Conservation (phyloP, 106 monocot species). For the Acorus calamus region DNA sequence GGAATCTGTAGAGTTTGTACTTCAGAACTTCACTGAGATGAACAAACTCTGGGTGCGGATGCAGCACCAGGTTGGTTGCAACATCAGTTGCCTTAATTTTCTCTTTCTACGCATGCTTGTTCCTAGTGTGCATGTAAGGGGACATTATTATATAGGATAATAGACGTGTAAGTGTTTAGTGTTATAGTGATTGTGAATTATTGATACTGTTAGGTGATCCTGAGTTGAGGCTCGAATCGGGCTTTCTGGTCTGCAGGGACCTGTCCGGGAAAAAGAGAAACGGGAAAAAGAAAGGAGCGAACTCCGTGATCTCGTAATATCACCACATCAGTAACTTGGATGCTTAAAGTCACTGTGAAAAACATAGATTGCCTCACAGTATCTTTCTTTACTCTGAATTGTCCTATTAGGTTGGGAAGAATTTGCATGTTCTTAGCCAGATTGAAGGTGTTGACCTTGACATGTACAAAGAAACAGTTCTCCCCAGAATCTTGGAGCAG, state of each 20-base stretch:
- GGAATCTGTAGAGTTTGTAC: slow-evolving; percentile 91
- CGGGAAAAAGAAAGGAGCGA: slow-evolving; percentile 93
- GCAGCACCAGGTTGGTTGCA: slow-evolving; percentile 80
- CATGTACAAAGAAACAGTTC: slow-evolving; percentile 93
- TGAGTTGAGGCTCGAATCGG: slow-evolving; percentile 36
- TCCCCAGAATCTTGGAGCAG: slow-evolving; percentile 96
- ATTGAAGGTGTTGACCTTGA: slow-evolving; percentile 97
- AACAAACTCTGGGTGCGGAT: slow-evolving; percentile 99
- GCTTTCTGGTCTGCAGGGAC: slow-evolving; percentile 83
- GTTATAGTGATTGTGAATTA: slow-evolving; percentile 40
- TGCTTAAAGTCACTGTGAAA: no score
- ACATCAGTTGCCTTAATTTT: background rate
- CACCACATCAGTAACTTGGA: slow-evolving; percentile 3
- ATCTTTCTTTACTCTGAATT: slow-evolving; percentile 5
- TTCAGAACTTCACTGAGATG: slow-evolving; percentile 99
- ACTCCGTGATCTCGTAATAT: slow-evolving; percentile 98
- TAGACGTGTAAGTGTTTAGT: slow-evolving; percentile 27
- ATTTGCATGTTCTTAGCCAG: slow-evolving; percentile 96
- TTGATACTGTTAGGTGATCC: slow-evolving; percentile 39
- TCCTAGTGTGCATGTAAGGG: background rate
- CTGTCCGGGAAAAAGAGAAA: slow-evolving; percentile 74
- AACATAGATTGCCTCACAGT: background rate
- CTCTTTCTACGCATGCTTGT: no score
- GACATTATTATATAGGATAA: slow-evolving; percentile 17
- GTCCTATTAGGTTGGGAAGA: slow-evolving; percentile 83